Evolutionary conservation across 2,329 filamentous ascomycete species (phyloP), one percentile per base, ranked within the genome.

Genomic region (Tolypocladium tundrense): DNA sequence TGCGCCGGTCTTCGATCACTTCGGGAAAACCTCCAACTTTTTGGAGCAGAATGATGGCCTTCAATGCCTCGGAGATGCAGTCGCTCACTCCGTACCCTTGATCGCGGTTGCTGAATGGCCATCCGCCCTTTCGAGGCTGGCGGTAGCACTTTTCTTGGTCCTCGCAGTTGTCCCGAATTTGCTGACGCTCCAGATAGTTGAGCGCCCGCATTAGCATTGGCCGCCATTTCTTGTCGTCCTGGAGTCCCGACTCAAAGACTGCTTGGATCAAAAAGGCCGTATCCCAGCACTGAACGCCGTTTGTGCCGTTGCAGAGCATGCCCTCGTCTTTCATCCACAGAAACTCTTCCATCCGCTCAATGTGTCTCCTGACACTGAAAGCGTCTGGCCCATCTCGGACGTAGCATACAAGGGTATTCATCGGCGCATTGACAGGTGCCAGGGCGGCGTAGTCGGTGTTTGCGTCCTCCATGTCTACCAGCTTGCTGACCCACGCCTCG

Each of bases 271-370:
- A 76, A 68, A 97, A 97, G 0, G 91, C 83, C 0, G 94, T 99
- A 69, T 99, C 94, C 94, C 94, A 99, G 62, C 86, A 88, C 72
- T 99, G 94, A 1, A 97, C 92, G n/a, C 94, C 94, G 65, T 99
- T 97, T 10, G 94, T 99, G 42, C 94, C 94, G 66, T 97, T 97
- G 73, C 88, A 88, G 53, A 97, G 80, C 90, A 99, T 91, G 7
- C 94, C 94, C 69, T 97, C 92, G 40, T 86, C 72, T 62, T 95
- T 96, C 54, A 99, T 79, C 92, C 94, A 99, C 37, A 99, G 73
- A 61, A 87, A 95, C 66, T 99, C 94, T 50, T 90, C 81, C 14
- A 96, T 73, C 4, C 91, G 84, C 66, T 97, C 90, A 10, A 90
- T 77, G 67, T 97, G 93, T 45, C 88, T 82, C 54, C 82, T 81